Percentiles rank a stretch among this genome's conserved stretches.
Conservation (phyloP, 345 rosid species). For the Brassica nigra region DNA sequence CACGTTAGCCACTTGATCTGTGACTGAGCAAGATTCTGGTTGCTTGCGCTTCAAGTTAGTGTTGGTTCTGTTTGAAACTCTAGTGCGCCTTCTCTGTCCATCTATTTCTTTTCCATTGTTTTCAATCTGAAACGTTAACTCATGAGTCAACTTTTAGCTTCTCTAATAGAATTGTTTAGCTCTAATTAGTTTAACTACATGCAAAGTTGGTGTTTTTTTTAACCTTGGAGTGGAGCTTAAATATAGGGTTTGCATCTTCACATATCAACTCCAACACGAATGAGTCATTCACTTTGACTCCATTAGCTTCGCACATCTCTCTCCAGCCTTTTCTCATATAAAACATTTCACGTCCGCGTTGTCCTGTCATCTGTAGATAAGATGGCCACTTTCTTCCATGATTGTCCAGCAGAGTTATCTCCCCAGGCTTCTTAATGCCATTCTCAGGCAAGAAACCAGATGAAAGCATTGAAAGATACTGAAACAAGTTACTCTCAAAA, state of each 20-base stretch:
- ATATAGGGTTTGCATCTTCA: constrained; percentile 19
- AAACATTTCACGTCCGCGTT: constrained; percentile 2
- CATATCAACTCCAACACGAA: constrained; percentile 25
- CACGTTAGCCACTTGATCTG: constrained; percentile 31
- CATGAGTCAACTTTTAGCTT: background rate
- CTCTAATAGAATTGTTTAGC: background rate
- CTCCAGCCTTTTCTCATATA: constrained; percentile 39
- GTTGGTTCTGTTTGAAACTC: background rate
- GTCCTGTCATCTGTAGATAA: constrained; percentile 19
- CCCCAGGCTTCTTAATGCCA: constrained; percentile 15
- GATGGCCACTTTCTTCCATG: constrained; percentile 36
- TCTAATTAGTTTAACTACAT: background rate
- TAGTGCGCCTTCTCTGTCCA: background rate
- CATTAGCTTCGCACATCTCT: constrained; percentile 40
- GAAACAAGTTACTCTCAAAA: background rate
- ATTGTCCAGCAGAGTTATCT: constrained; percentile 25
- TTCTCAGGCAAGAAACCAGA: constrained; percentile 5
- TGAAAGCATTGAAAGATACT: constrained; percentile 26
- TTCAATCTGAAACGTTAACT: constrained; percentile 13
- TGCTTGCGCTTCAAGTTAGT: background rate
- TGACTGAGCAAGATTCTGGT: constrained; percentile 22
- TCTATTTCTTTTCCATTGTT: constrained; percentile 7
- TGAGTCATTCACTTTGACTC: constrained; percentile 24
- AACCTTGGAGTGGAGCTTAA: constrained; percentile 37
- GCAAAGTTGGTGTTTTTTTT: background rate